Evolutionary conservation across 257 asterid species (phyloP).

Genomic region (Cruciata laevipes): DNA sequence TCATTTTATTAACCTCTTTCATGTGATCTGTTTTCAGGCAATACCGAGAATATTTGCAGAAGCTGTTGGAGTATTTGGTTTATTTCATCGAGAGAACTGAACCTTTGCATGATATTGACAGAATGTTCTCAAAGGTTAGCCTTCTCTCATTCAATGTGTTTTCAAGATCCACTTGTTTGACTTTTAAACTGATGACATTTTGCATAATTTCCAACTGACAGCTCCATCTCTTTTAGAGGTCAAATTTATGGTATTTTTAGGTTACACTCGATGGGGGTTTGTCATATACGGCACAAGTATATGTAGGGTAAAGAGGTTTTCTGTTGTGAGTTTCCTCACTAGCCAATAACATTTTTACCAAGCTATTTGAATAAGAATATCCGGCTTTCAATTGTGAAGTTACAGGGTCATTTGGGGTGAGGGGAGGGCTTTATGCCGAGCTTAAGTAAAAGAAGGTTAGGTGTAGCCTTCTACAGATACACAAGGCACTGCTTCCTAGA

Average conservation of each 20-base stretch:
- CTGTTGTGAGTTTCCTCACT: background rate
- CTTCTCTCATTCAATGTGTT: background rate
- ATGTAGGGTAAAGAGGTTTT: background rate
- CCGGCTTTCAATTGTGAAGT: background rate
- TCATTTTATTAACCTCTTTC: background rate
- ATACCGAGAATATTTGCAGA: conserved; percentile 69
- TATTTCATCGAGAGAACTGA: conserved; percentile 74
- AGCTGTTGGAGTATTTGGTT: conserved; percentile 69
- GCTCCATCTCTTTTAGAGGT: background rate
- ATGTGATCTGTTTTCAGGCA: conserved; percentile 35
- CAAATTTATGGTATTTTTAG: background rate
- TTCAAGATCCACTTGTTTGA: background rate
- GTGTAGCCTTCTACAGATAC: background rate
- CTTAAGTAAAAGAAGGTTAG: background rate
- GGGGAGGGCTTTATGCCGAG: background rate
- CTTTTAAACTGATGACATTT: background rate
- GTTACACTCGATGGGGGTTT: background rate
- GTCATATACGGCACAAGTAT: background rate
- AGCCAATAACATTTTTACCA: background rate
- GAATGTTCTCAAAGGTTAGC: conserved; percentile 73
- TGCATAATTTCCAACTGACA: background rate
- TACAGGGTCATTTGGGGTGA: background rate
- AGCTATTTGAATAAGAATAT: background rate
- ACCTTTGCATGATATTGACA: conserved; percentile 83
- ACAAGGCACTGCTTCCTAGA: too few species aligned